A percentile compares a stretch with the other conserved stretches of the same genome.
phyloP scores from a whole-genome alignment of 2,329 filamentous ascomycete genomes.

The Cercospora janseana region DNA sequence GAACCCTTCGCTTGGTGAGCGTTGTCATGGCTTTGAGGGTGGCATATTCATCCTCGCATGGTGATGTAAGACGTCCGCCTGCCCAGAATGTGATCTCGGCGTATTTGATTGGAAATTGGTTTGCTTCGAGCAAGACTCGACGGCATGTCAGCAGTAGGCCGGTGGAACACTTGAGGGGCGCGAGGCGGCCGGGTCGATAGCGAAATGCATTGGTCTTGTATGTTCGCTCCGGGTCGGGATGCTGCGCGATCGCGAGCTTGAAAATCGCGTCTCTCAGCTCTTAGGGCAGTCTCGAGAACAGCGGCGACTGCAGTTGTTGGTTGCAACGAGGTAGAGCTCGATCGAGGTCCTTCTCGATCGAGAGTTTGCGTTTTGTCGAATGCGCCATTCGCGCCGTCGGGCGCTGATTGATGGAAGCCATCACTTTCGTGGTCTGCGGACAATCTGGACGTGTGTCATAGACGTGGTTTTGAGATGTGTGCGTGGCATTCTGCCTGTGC shows the following conservation, averaged over 20 bases:
- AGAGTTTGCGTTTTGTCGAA: constrained; percentile 12
- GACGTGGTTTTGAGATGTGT: too few species aligned
- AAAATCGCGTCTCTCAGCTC: constrained; percentile 38
- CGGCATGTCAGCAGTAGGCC: constrained; percentile 39
- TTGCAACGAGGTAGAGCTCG: constrained; percentile 17
- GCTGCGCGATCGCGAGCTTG: constrained; percentile 36
- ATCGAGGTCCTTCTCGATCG: constrained; percentile 12
- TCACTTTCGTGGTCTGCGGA: too few species aligned
- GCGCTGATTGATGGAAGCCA: too few species aligned
- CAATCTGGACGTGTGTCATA: too few species aligned
- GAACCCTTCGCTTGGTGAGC: constrained; percentile 22
- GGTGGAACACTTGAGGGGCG: constrained; percentile 26
- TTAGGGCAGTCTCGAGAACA: constrained; percentile 19
- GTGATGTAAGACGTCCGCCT: constrained; percentile 13
- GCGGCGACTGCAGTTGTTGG: constrained; percentile 17
- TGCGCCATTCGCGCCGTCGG: too few species aligned
- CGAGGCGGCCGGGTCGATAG: constrained; percentile 38
- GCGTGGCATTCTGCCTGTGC: too few species aligned
- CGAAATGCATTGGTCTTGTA: constrained; percentile 34
- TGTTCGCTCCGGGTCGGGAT: constrained; percentile 26
- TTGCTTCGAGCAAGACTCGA: constrained; percentile 39
- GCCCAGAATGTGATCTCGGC: constrained; percentile 37
- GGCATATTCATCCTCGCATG: constrained; percentile 8
- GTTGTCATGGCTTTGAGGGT: constrained; percentile 8
- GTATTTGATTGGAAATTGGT: constrained; percentile 34